These are phyloP conservation scores for Dunaliella primolecta DNA, from an alignment of 139 green algal species.

Conservation along the genomic window DNA sequence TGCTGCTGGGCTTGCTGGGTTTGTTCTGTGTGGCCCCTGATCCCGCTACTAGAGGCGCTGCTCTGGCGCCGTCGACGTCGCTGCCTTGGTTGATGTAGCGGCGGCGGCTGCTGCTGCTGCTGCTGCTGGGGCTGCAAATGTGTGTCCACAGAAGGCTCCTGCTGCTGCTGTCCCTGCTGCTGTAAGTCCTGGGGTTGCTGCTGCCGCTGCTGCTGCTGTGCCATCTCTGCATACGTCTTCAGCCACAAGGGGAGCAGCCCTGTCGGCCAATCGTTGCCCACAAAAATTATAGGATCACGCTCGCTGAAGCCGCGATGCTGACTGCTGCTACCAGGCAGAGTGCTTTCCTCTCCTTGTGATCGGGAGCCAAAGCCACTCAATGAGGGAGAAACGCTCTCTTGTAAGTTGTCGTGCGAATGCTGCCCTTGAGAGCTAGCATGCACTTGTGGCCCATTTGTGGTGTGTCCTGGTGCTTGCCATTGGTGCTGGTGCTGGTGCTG, in stretches of 20 bases:
- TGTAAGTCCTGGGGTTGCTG: slow-evolving; percentile 10
- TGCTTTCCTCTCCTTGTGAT: too few relatives aligned
- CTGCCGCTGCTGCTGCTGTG: not conserved
- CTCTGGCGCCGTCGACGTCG: too few relatives aligned
- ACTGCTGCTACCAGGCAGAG: not conserved
- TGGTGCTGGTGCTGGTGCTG: slow-evolving; percentile 9
- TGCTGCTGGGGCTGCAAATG: not conserved
- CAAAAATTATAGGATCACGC: slow-evolving; percentile 42
- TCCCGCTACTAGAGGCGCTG: too few relatives aligned
- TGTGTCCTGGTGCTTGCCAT: not conserved
- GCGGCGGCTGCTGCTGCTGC: slow-evolving; percentile 1
- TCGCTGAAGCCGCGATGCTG: too few relatives aligned
- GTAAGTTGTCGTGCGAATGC: too few relatives aligned
- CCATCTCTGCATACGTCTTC: slow-evolving; percentile 31
- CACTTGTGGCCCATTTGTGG: too few relatives aligned
- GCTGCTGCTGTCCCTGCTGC: not conserved
- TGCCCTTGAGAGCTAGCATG: too few relatives aligned
- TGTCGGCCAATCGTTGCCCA: slow-evolving; percentile 65
- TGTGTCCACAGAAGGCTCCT: not conserved
- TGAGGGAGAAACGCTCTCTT: too few relatives aligned
- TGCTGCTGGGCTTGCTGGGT: not conserved
- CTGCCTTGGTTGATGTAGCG: not conserved
- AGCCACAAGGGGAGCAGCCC: slow-evolving; percentile 58
- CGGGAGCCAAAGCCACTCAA: too few relatives aligned
- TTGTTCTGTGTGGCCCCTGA: too few relatives aligned